phyloP scores from a whole-genome alignment of 2,329 filamentous ascomycete genomes.

The Apiospora marii region DNA sequence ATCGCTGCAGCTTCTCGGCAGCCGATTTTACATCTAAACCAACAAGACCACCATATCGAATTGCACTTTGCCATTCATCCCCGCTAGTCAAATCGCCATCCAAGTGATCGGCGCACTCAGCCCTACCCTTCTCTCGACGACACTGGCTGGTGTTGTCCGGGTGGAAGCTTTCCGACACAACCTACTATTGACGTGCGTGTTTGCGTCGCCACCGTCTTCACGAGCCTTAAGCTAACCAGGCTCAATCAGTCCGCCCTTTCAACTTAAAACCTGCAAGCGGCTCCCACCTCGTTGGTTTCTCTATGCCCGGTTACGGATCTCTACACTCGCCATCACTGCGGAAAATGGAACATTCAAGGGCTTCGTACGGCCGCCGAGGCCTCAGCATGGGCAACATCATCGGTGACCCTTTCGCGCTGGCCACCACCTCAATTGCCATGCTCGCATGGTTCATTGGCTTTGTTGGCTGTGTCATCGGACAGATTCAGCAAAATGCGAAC shows the following conservation, averaged over 20 bases:
- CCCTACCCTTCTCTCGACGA: conserved; percentile 11
- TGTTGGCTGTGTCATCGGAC: conserved; percentile 81
- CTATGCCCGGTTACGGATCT: conserved; percentile 80
- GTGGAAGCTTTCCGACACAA: conserved; percentile 13
- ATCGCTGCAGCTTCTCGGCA: not conserved
- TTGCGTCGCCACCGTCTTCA: conserved; percentile 16
- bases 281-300: conserved; percentile 42
- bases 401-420: conserved; percentile 94
- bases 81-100: not conserved
- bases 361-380: conserved; percentile 59
- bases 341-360: conserved; percentile 80
- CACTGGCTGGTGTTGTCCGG: conserved; percentile 9
- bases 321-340: conserved; percentile 75
- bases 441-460: conserved; percentile 96
- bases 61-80: conserved; percentile 2
- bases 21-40: not conserved
- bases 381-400: conserved; percentile 89
- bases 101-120: conserved; percentile 6
- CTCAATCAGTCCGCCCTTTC: not conserved
- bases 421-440: conserved; percentile 91
- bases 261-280: not conserved
- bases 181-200: not conserved
- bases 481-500: conserved; percentile 55
- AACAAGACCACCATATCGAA: not conserved
- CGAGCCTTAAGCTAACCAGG: conserved; percentile 9